Base-by-base conservation (phyloP, 2,329 filamentous ascomycete species). In the Sordariomycetes sp. region DNA sequence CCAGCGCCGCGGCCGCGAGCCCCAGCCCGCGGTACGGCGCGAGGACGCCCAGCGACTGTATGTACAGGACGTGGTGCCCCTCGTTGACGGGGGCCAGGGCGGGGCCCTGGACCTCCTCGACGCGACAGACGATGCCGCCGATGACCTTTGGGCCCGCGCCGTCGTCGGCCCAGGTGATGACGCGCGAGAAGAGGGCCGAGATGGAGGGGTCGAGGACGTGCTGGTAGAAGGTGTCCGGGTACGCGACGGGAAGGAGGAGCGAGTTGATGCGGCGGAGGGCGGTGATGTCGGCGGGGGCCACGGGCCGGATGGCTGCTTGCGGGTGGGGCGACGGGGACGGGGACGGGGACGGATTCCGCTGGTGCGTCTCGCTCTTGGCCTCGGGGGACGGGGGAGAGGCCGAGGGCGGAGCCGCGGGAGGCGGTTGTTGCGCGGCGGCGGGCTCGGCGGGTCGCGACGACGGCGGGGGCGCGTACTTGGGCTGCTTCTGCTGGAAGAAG, bases 261-360 rank as follows among this genome's bases (percentile, higher is more conserved):
- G 80, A 73, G 69, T 86, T 86, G 69, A 88, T 85, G 64, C 83
- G 80, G 46, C 81, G 81, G 6, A 88, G 75, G 52, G 81, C 76
- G 59, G 79, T 72, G 59, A 86, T 70, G 69, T 87, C 81, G 53
- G 71, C 65, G 52, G 74, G 69, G 1, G 72, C 70, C 57, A 85
- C 71, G 57, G 73, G 72, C 6, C 77, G 76, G 65, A 87, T 81
- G 59, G 71, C 69, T 22, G 81, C 81, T 66, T 80, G 74, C 16
- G 69, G 70, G 69, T 76, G 66, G 63, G 78, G 55, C 66, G 66
- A 53, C 65, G 72, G 32, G 67, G 70, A 56, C 60, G 51, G 56
- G 60, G 32, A 56, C 60, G 51, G 56, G 60, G 32, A 25, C 43
- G 60, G 58, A 51, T 56, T 59, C 46, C 65, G 62, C 24, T 66